Evolutionary conservation across 805 yeast species (phyloP).

Genomic region (Cyberlindnera xylosilytica): DNA sequence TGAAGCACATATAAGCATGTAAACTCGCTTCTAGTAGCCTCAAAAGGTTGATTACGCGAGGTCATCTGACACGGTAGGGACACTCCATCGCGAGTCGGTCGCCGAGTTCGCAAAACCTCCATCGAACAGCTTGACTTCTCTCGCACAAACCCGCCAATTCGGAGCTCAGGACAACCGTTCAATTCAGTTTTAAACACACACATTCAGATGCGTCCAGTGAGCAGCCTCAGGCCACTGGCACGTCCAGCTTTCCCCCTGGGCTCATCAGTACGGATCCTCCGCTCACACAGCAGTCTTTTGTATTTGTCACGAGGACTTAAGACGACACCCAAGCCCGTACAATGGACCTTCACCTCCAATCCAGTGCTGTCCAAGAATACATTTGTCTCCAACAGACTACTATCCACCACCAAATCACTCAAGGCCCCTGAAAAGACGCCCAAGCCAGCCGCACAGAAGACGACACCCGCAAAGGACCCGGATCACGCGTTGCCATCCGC

Average conservation of each 20-base stretch:
- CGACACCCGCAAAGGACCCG: neutral
- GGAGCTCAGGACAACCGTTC: no score
- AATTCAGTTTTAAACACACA: no score
- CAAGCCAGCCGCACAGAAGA: neutral
- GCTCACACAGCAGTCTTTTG: neutral
- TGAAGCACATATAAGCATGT: no score
- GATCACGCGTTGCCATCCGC: slow-evolving; percentile 11
- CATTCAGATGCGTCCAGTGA: neutral
- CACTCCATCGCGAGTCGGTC: neutral
- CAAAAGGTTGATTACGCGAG: neutral
- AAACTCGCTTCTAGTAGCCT: no score
- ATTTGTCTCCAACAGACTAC: neutral
- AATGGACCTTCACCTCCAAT: neutral
- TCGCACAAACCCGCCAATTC: no score
- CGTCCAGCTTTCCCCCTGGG: neutral
- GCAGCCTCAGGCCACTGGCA: neutral
- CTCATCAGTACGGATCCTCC: neutral
- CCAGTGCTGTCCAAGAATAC: neutral
- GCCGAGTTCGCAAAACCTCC: slow-evolving; percentile 6
- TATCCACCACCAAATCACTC: neutral
- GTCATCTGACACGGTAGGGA: slow-evolving; percentile 6
- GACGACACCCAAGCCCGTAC: neutral
- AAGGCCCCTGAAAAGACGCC: neutral
- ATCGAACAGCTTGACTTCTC: no score
- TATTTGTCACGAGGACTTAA: neutral